These are phyloP conservation scores for Ochetophila trinervis DNA, from an alignment of 306 rosid species.

Conservation along the genomic window DNA sequence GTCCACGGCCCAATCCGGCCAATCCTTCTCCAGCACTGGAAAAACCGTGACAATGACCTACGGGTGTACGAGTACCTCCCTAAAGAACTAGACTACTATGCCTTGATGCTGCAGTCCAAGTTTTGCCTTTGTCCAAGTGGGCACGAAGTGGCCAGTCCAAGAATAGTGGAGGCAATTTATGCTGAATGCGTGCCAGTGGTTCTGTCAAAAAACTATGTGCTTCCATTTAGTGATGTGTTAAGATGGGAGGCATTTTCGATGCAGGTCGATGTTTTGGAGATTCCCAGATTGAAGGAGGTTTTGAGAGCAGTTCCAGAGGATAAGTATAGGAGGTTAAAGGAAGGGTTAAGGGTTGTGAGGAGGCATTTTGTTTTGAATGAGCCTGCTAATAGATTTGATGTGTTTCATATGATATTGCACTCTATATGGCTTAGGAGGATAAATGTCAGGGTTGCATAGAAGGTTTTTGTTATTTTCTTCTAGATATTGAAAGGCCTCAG, in stretches of 20 bases:
- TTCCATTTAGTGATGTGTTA: slow-evolving; percentile 71
- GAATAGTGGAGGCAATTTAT: slow-evolving; percentile 78
- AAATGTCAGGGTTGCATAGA: slow-evolving; percentile 40
- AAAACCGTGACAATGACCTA: slow-evolving; percentile 41
- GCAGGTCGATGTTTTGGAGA: slow-evolving; percentile 54
- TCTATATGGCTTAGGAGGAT: slow-evolving; percentile 77
- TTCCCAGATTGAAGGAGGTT: slow-evolving; percentile 58
- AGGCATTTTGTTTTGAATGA: slow-evolving; percentile 63
- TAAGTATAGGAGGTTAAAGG: slow-evolving; percentile 46
- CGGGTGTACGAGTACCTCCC: slow-evolving; percentile 69
- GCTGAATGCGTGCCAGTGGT: slow-evolving; percentile 77
- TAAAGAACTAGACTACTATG: slow-evolving; percentile 46
- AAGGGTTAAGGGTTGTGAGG: slow-evolving; percentile 57
- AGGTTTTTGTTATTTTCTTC: background rate
- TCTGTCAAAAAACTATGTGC: slow-evolving; percentile 37
- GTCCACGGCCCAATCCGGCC: slow-evolving; percentile 77
- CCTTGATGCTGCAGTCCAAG: slow-evolving; percentile 69
- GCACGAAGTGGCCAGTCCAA: slow-evolving; percentile 81
- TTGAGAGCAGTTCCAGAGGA: slow-evolving; percentile 44
- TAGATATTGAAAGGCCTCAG: background rate
- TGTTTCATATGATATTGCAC: slow-evolving; percentile 71
- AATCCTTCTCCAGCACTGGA: slow-evolving; percentile 56
- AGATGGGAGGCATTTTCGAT: slow-evolving; percentile 70
- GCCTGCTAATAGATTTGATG: slow-evolving; percentile 64
- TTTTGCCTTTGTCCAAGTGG: slow-evolving; percentile 88